Conservation (phyloP, 2,329 filamentous ascomycete species). For the Paraphaeosphaeria minitans region DNA sequence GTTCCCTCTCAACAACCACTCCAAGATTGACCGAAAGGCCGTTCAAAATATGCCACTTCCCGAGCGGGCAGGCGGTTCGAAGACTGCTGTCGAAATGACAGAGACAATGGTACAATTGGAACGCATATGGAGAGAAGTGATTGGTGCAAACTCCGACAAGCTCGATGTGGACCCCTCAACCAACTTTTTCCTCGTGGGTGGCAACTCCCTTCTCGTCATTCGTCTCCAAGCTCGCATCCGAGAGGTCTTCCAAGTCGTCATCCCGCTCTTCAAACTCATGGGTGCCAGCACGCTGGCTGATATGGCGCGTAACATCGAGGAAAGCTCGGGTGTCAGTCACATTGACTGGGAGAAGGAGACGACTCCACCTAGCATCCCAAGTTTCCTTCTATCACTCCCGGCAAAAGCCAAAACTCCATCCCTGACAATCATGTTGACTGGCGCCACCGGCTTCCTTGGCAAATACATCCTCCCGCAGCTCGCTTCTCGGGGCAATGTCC, state of each 20-base stretch:
- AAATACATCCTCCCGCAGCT: constrained; percentile 7
- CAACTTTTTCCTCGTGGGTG: constrained; percentile 52
- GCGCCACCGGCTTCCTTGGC: constrained; percentile 21
- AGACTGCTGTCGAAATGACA: neutral
- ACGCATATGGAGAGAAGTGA: constrained; percentile 18
- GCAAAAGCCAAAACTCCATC: neutral
- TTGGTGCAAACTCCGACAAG: constrained; percentile 2
- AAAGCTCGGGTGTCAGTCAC: constrained; percentile 7
- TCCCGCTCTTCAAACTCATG: constrained; percentile 49
- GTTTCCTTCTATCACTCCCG: neutral
- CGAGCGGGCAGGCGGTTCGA: neutral
- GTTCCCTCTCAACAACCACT: constrained; percentile 16
- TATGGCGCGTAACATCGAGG: constrained; percentile 47
- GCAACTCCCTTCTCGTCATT: constrained; percentile 51
- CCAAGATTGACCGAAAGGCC: constrained; percentile 21
- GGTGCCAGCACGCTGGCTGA: constrained; percentile 43
- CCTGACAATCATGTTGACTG: constrained; percentile 16
- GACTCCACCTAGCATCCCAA: neutral
- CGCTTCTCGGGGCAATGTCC: neutral
- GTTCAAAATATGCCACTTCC: constrained; percentile 25
- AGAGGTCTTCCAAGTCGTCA: constrained; percentile 33
- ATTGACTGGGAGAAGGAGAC: constrained; percentile 53
- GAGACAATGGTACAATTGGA: constrained; percentile 3
- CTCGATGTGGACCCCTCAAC: constrained; percentile 19
- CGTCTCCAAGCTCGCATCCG: constrained; percentile 46